Conservation (phyloP, 2,329 filamentous ascomycete genomes). For the Verticillium zaregamsianum region DNA sequence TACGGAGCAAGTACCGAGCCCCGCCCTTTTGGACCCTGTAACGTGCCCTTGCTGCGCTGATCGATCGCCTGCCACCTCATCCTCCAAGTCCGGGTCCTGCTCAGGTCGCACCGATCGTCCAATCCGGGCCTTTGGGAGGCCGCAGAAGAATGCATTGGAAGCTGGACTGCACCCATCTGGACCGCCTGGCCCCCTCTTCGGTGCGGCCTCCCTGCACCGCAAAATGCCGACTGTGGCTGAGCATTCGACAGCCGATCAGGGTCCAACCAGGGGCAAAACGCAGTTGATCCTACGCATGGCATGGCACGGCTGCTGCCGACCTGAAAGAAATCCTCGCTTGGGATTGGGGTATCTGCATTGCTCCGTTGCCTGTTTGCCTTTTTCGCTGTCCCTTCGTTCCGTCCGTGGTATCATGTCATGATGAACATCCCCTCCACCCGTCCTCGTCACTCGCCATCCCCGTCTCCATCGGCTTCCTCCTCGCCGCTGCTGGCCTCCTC, state of each 20-base stretch:
- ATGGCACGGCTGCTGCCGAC: background rate
- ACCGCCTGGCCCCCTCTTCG: background rate
- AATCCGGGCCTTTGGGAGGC: background rate
- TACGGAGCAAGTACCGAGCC: background rate
- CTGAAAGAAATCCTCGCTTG: background rate
- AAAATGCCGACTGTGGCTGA: background rate
- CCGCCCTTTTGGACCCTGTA: background rate
- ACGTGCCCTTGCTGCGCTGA: background rate
- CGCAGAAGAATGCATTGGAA: background rate
- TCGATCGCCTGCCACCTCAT: background rate
- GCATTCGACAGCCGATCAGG: background rate
- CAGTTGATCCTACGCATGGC: too few species aligned
- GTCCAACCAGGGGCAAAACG: background rate
- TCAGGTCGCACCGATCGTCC: background rate
- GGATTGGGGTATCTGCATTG: background rate
- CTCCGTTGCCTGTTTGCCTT: background rate
- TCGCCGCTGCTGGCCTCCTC: conserved; percentile 6
- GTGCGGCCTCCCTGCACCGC: background rate
- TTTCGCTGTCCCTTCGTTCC: background rate
- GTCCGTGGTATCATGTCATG: background rate
- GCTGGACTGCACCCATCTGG: background rate
- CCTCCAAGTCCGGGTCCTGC: background rate
- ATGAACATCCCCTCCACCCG: background rate
- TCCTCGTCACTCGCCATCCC: conserved; percentile 1
- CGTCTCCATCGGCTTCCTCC: conserved; percentile 1